Conservation (phyloP, 179 eudicot genomes). For the Sideroxylon spinosum region DNA sequence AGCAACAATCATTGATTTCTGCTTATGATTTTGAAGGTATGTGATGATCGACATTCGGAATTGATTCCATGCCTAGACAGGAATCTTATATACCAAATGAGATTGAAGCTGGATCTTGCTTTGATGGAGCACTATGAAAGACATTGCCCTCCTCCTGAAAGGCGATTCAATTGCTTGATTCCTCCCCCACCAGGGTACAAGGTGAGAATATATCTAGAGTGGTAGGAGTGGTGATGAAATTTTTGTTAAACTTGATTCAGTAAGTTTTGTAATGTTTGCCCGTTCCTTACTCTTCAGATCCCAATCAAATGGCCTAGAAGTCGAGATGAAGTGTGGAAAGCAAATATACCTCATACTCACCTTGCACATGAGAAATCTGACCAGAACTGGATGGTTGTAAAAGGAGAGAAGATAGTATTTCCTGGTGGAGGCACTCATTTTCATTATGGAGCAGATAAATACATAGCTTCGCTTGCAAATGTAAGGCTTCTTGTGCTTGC, state of each 20-base stretch:
- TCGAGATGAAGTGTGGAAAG: slow-evolving; percentile 96
- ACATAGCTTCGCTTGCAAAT: slow-evolving; percentile 44
- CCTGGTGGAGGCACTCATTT: slow-evolving; percentile 99
- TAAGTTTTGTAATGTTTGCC: not conserved
- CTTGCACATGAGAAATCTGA: slow-evolving; percentile 98
- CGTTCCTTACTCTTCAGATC: slow-evolving; percentile 36
- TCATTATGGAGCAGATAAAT: slow-evolving; percentile 95
- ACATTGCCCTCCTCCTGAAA: slow-evolving; percentile 94
- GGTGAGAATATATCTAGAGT: slow-evolving; percentile 34
- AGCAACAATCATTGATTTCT: slow-evolving; percentile 15
- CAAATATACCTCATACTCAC: slow-evolving; percentile 98
- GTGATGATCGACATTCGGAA: slow-evolving; percentile 94
- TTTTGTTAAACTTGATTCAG: not conserved
- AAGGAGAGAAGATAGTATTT: slow-evolving; percentile 79
- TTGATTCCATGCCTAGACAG: slow-evolving; percentile 97
- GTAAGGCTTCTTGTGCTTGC: slow-evolving; percentile 15
- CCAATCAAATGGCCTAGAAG: slow-evolving; percentile 98
- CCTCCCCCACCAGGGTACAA: slow-evolving; percentile 96
- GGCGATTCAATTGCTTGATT: slow-evolving; percentile 90
- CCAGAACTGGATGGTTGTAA: slow-evolving; percentile 99
- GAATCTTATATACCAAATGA: slow-evolving; percentile 86
- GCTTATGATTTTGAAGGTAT: slow-evolving; percentile 50
- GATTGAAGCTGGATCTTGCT: slow-evolving; percentile 91
- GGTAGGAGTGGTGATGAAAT: not conserved
- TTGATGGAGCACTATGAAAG: slow-evolving; percentile 99